Base-by-base conservation (phyloP, 208 protist genomes). In the Phytomonas sp. region DNA sequence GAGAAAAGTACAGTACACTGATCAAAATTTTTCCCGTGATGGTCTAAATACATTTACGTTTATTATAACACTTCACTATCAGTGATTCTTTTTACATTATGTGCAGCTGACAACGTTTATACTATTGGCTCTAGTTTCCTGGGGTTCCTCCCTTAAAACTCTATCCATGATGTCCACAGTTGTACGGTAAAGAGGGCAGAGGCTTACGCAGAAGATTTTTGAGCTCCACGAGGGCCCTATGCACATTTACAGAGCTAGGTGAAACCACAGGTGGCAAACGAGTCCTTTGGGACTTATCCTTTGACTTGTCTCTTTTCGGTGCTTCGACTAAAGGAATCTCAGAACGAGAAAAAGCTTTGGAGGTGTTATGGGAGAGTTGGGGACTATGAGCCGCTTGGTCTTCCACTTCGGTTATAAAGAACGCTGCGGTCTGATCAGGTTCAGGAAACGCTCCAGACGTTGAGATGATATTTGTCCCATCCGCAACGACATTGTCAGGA, bases 161-260 rank as follows among this genome's bases (percentile, higher is more conserved):
- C 29, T 65, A 37, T 36, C 34, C 56, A 23, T 60, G 59, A 32
- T 72, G 72, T 37, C 60, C 40, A 28, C 30, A 60, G 26, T 66
- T 73, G 68, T 90, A 90, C n/a, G 91, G 88, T 29, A 96, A 66
- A 2, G 83, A 76, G 4, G 88, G 87, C 8, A 94, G 78, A 26
- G 91, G 91, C 32, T 83, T 81, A 29, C 88, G 88, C 60, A 96
- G 76, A 75, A 96, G 80, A 8, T 68, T 75, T 28, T 84, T 81
- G 31, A 96, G 78, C 71, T 96, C 88, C 33, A 76, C 83, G 71
- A 96, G 84, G 37, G 89, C 85, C 17, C 82, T 74, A 68, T 91
- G 91, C 33, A 91, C 88, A 75, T 91, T 96, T 17, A 78, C 79
- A 62, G 60, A 82, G 0, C 78, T 72, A 11, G 85, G 82, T 23